A percentile compares a stretch with the other conserved stretches of the same genome.
These are phyloP conservation scores for Xylaria nigripes DNA, from an alignment of 495 filamentous ascomycete genomes.

Conservation along the genomic window DNA sequence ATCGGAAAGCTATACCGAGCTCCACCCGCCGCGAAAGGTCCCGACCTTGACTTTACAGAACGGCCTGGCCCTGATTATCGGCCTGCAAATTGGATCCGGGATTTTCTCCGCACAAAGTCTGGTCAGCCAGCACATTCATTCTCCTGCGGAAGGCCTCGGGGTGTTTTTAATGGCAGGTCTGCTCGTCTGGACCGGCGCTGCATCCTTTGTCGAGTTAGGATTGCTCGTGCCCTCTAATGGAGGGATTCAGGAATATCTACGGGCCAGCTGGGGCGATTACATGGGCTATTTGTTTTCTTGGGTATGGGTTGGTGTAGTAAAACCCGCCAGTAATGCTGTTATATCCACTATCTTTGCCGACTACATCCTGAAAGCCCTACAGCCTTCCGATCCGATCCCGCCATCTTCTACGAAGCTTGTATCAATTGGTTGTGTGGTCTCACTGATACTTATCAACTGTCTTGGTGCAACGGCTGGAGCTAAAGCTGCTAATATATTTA, in stretches of 20 bases:
- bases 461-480: conserved; percentile 16
- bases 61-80: conserved; percentile 28
- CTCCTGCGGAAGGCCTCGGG: conserved; percentile 20
- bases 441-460: conserved; percentile 17
- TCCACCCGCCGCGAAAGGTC: background rate
- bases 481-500: conserved; percentile 12
- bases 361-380: conserved; percentile 16
- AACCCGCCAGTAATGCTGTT: conserved; percentile 18
- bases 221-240: conserved; percentile 34
- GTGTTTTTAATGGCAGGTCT: conserved; percentile 37
- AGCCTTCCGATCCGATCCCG: conserved; percentile 7
- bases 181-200: conserved; percentile 38
- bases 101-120: conserved; percentile 36
- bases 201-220: conserved; percentile 38
- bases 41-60: conserved; percentile 10
- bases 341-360: conserved; percentile 31
- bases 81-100: conserved; percentile 37
- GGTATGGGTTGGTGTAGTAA: conserved; percentile 30
- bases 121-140: conserved; percentile 28
- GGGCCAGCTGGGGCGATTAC: conserved; percentile 27
- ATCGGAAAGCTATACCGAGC: background rate
- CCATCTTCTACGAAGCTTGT: conserved; percentile 23
- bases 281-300: conserved; percentile 30
- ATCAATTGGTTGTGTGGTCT: conserved; percentile 21
- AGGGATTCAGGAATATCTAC: conserved; percentile 38